Percentiles rank a stretch among this genome's conserved stretches.
Conservation (phyloP, 192 early-diverging fungal genomes). For the Tieghemiomyces parasiticus region DNA sequence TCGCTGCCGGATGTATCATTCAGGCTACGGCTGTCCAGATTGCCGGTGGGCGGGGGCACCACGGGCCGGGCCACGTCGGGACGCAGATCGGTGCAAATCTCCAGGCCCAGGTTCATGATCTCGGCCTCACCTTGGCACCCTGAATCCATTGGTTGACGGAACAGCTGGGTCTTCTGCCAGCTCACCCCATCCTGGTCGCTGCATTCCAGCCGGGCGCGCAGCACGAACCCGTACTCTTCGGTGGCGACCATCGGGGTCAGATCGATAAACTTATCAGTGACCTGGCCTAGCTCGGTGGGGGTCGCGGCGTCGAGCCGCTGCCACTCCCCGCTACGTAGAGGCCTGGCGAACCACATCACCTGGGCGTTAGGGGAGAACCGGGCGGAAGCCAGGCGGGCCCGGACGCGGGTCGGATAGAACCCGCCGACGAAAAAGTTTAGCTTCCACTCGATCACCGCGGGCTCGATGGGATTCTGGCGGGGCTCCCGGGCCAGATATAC, state of each 20-base stretch:
- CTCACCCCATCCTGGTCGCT: conserved; percentile 12
- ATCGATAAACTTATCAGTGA: conserved; percentile 17
- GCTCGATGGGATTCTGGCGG: conserved; percentile 1
- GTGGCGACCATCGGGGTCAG: conserved; percentile 19
- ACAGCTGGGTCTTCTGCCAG: conserved; percentile 31
- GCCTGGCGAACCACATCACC: conserved; percentile 25
- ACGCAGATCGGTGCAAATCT: conserved; percentile 24
- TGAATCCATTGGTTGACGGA: conserved; percentile 21
- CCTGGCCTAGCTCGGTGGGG: conserved; percentile 13
- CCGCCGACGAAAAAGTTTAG: conserved; percentile 24
- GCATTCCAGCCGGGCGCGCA: conserved; percentile 16
- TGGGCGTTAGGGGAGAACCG: conserved; percentile 16
- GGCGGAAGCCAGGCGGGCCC: conserved; percentile 18
- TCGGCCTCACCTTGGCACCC: conserved; percentile 18
- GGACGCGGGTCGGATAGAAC: conserved; percentile 13
- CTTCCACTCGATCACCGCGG: conserved; percentile 18
- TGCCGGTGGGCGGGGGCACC: background rate
- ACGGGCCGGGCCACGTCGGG: conserved; percentile 12
- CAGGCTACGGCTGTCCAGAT: background rate
- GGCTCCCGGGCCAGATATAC: conserved; percentile 21
- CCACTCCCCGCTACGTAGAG: conserved; percentile 14
- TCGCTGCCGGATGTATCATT: background rate
- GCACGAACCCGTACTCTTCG: conserved; percentile 25
- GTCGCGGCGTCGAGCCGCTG: conserved; percentile 13
- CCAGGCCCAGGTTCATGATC: conserved; percentile 22